Conservation (phyloP, 208 protist species). For the Zelonia costaricensis region DNA sequence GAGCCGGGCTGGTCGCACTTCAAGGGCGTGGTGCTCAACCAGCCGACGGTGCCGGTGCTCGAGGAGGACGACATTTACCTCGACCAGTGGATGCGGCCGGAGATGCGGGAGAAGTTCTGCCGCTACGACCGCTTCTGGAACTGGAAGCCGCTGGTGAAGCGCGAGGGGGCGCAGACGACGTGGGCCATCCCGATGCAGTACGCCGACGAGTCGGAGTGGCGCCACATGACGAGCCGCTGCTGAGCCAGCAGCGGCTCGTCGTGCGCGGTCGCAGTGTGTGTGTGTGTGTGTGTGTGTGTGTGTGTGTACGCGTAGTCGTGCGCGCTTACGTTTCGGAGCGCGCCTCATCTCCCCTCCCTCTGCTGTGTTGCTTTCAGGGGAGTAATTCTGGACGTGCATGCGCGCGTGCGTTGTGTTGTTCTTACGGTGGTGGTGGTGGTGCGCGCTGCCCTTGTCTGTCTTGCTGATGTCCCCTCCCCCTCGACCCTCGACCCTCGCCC, state of each 20-base stretch:
- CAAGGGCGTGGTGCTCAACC: conserved; percentile 62
- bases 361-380: no score
- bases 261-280: background rate
- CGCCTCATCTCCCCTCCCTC: no score
- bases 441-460: no score
- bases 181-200: conserved; percentile 82
- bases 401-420: no score
- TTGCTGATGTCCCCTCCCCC: no score
- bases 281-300: conserved; percentile 21
- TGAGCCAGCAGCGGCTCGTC: no score
- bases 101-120: conserved; percentile 82
- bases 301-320: background rate
- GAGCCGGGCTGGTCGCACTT: conserved; percentile 88
- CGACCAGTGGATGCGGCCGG: conserved; percentile 88
- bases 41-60: conserved; percentile 75
- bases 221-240: conserved; percentile 85
- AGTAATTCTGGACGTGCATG: no score
- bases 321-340: no score
- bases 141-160: conserved; percentile 89
- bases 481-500: no score
- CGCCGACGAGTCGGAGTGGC: conserved; percentile 85
- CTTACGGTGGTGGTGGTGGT: no score
- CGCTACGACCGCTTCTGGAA: conserved; percentile 87
- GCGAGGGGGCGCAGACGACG: conserved; percentile 74
- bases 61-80: conserved; percentile 91